These are phyloP conservation scores for Eugenia klotzschiana DNA, from an alignment of 441 rosid species.

Conservation along the genomic window DNA sequence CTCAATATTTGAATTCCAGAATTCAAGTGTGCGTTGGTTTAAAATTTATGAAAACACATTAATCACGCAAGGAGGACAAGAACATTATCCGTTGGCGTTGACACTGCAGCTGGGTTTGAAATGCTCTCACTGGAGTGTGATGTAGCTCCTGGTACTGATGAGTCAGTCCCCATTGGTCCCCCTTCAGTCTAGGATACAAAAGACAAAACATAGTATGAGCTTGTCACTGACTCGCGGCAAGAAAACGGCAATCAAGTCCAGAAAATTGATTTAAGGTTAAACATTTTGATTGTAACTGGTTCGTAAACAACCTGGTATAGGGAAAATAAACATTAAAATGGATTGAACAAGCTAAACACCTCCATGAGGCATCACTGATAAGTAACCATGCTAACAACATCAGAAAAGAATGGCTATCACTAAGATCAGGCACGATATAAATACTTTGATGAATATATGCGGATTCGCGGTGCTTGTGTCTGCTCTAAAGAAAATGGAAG, in stretches of 20 bases:
- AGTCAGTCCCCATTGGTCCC: neutral
- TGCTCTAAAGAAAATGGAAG: neutral
- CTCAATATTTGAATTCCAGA: neutral
- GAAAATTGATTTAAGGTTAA: neutral
- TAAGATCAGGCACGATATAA: neutral
- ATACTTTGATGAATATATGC: neutral
- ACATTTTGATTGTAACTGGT: neutral
- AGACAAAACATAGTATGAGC: neutral
- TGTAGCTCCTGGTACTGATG: neutral
- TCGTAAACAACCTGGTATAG: neutral
- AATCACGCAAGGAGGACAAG: neutral
- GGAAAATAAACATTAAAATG: neutral
- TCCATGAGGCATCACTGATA: neutral
- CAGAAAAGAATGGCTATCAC: neutral
- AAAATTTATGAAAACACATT: neutral
- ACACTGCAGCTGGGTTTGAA: neutral
- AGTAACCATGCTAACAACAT: neutral
- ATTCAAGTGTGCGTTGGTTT: neutral
- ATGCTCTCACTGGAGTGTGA: neutral
- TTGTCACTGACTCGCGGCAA: neutral
- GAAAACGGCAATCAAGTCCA: neutral
- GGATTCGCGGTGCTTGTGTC: neutral
- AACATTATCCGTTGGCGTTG: neutral
- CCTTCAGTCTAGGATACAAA: neutral
- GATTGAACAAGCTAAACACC: neutral